Percentiles rank a stretch among this genome's conserved stretches.
These are phyloP conservation scores for Coprinopsis marcescibilis DNA, from an alignment of 768 basidiomycete species.

Conservation along the genomic window DNA sequence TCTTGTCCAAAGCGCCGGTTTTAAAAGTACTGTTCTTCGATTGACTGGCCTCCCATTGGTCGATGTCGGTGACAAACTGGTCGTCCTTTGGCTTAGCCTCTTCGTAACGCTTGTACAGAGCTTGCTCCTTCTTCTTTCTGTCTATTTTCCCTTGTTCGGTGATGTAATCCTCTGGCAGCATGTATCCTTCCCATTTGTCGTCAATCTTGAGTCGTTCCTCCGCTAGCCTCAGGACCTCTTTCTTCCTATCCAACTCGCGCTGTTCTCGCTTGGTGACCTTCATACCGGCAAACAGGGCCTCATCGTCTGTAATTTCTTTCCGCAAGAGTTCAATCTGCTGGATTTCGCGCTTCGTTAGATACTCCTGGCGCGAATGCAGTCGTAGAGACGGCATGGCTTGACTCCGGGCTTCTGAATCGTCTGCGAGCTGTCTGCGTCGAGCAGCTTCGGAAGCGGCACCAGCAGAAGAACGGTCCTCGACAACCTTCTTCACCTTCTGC, in stretches of 20 bases:
- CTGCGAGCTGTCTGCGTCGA: conserved; percentile 73
- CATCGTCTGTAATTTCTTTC: conserved; percentile 92
- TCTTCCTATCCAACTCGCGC: conserved; percentile 82
- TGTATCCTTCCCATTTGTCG: conserved; percentile 94
- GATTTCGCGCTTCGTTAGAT: conserved; percentile 91
- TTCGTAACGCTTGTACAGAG: conserved; percentile 90
- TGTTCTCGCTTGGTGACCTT: conserved; percentile 81
- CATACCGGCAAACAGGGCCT: conserved; percentile 87
- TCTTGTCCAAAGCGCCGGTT: conserved; percentile 89
- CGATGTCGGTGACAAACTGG: conserved; percentile 93
- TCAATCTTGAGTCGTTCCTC: conserved; percentile 93
- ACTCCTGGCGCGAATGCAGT: conserved; percentile 88
- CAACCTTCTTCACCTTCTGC: conserved; percentile 83
- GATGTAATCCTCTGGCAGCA: conserved; percentile 95
- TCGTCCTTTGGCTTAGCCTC: conserved; percentile 89
- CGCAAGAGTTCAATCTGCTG: conserved; percentile 93
- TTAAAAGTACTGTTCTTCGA: conserved; percentile 85
- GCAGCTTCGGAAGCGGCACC: conserved; percentile 81
- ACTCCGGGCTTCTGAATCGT: conserved; percentile 58
- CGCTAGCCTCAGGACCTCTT: conserved; percentile 84
- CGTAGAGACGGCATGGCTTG: conserved; percentile 67
- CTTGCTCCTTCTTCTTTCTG: conserved; percentile 91
- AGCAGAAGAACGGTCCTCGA: conserved; percentile 84
- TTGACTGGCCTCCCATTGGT: conserved; percentile 96
- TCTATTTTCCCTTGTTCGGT: conserved; percentile 99